Evolutionary conservation across 1,139 yeast species (phyloP).

Genomic region (Saccharomycopsis hybrid): DNA sequence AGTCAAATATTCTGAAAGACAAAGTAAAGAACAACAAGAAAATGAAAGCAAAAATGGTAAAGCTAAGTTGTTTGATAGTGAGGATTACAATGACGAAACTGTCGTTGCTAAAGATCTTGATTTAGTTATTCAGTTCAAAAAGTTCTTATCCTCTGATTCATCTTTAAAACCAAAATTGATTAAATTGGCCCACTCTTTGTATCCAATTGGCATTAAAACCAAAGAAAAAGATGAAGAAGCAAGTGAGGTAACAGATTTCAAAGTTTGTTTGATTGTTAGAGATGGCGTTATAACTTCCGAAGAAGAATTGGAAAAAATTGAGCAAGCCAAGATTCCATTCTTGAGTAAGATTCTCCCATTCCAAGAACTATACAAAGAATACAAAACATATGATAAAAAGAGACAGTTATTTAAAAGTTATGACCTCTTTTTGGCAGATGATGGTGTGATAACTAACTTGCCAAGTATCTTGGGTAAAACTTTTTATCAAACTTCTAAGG

Average conservation of each 20-base stretch:
- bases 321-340: slow-evolving; percentile 45
- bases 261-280: slow-evolving; percentile 67
- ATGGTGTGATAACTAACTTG: slow-evolving; percentile 67
- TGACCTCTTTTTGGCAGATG: slow-evolving; percentile 80
- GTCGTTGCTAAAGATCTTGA: slow-evolving; percentile 23
- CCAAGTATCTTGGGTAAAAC: slow-evolving; percentile 85
- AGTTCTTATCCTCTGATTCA: slow-evolving; percentile 56
- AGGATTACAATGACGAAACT: slow-evolving; percentile 36
- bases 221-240: too few relatives aligned
- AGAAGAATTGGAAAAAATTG: slow-evolving; percentile 55
- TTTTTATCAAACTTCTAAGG: slow-evolving; percentile 57
- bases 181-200: slow-evolving; percentile 44
- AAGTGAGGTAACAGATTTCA: slow-evolving; percentile 39
- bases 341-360: slow-evolving; percentile 46
- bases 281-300: slow-evolving; percentile 55
- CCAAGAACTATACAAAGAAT: slow-evolving; percentile 56
- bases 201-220: too few relatives aligned
- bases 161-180: slow-evolving; percentile 69
- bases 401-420: slow-evolving; percentile 54
- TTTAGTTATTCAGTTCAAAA: slow-evolving; percentile 54
- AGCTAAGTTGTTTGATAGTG: slow-evolving; percentile 44
- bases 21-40: slow-evolving; percentile 30
- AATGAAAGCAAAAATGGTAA: too few relatives aligned
- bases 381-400: slow-evolving; percentile 63
- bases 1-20: slow-evolving; percentile 36